Conservation (phyloP, 805 yeast species). For the Aciculoconidium aculeatum region DNA sequence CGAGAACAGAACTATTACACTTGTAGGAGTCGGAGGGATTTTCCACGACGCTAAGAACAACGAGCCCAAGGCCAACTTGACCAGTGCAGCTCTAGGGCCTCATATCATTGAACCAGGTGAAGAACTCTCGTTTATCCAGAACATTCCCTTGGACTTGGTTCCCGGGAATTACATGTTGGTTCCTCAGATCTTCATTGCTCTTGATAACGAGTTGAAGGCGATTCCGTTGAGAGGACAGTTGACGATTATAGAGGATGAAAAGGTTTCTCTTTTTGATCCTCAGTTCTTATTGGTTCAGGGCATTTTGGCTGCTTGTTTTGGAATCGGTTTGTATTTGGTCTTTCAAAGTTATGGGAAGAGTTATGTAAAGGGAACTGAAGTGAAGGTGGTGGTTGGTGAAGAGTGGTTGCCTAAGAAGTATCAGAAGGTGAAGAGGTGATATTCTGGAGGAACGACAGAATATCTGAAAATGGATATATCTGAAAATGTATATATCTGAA, state of each 20-base stretch:
- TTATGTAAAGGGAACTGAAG: background rate
- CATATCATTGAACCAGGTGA: constrained; percentile 46
- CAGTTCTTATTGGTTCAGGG: constrained; percentile 60
- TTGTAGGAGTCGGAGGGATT: constrained; percentile 67
- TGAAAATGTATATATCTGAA: too few relatives aligned
- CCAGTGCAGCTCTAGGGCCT: constrained; percentile 62
- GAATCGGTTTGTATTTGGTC: constrained; percentile 9
- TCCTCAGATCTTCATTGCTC: constrained; percentile 53
- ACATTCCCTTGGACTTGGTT: constrained; percentile 50
- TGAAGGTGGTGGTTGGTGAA: constrained; percentile 1
- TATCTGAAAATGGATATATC: too few relatives aligned
- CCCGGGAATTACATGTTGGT: constrained; percentile 53
- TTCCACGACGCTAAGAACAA: constrained; percentile 52
- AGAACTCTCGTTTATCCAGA: constrained; percentile 48
- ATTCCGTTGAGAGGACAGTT: constrained; percentile 55
- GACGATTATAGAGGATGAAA: constrained; percentile 54
- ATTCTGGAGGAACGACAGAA: too few relatives aligned
- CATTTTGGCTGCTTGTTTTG: constrained; percentile 31
- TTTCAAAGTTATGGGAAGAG: too few relatives aligned
- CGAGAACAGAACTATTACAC: constrained; percentile 44
- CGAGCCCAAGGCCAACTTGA: constrained; percentile 51
- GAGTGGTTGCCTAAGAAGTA: constrained; percentile 1
- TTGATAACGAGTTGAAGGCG: constrained; percentile 44
- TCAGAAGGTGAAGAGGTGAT: too few relatives aligned
- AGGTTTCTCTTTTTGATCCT: constrained; percentile 68